Evolutionary conservation across 2,329 filamentous ascomycete genomes (phyloP), one percentile per base, ranked within the genome.

Genomic region (Pseudogymnoascus sp.): DNA sequence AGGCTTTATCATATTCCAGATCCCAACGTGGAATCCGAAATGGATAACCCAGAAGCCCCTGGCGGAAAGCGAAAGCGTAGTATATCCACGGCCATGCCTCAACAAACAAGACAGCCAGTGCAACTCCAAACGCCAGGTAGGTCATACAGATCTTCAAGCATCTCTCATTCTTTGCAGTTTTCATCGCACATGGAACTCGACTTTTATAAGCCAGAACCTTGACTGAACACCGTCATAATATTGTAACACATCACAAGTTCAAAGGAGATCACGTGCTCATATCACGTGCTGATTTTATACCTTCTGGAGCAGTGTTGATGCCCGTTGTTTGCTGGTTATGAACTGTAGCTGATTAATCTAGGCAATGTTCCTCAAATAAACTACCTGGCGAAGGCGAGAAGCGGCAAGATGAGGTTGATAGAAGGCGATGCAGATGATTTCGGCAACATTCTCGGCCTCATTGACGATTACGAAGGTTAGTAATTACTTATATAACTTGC

Each of bases 401-500:
- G 72, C n/a, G 75, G 77, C 21, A 79, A 76, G 63, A 73, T 85
- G 42, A 76, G 73, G 61, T 75, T 85, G 47, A 75, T 85, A 53
- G 79, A 82, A 62, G 80, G 80, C 37, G 82, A 84, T 63, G 70
- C 73, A 63, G 90, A 92, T 70, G 88, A 84, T 10, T 88, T 96
- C 70, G 82, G 84, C 11, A 87, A 89, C 68, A 84, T 94, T 62
- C 76, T 94, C 56, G 79, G 83, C 42, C 80, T 92, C 66, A 84
- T 96, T 64, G 82, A 83, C 71, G 87, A 92, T 69, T 96, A 96
- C 75, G 90, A 92, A 77, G 81, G 82, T 83, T 72, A 50, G 69
- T 68, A 37, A n/a, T 28, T 16, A 42, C 28, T 10, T 12, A 14
- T 62, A 33, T 16, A 37, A 5, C 3, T 33, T 35, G 38, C 14